phyloP scores from a whole-genome alignment of 2,329 filamentous ascomycete genomes.

The Septoria linicola region DNA sequence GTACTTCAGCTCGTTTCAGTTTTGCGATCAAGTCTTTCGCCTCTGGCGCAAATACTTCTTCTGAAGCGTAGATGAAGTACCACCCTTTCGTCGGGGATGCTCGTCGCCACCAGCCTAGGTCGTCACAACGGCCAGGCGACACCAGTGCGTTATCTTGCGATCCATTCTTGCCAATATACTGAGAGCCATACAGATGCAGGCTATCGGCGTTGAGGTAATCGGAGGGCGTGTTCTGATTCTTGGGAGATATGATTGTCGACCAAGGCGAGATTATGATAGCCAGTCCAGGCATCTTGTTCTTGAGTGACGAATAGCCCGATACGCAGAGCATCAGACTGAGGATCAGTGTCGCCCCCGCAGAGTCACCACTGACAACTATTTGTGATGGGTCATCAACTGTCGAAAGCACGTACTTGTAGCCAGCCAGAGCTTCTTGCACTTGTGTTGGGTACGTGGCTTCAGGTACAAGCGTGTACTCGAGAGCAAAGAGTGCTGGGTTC shows the following conservation, averaged over 20 bases:
- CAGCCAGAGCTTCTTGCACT: constrained; percentile 66
- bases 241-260: constrained; percentile 68
- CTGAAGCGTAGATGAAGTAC: constrained; percentile 68
- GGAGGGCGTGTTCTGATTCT: constrained; percentile 66
- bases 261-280: constrained; percentile 78
- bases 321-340: constrained; percentile 71
- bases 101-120: constrained; percentile 63
- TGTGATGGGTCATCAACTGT: constrained; percentile 58
- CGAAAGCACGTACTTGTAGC: constrained; percentile 68
- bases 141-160: constrained; percentile 55
- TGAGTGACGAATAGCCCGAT: constrained; percentile 49
- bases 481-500: constrained; percentile 75
- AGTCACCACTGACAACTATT: constrained; percentile 74
- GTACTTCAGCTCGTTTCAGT: constrained; percentile 54
- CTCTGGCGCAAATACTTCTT: constrained; percentile 75
- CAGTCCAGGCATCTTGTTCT: constrained; percentile 55
- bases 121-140: constrained; percentile 71
- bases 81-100: constrained; percentile 67
- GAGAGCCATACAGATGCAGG: constrained; percentile 67
- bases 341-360: constrained; percentile 72
- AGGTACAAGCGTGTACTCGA: constrained; percentile 79
- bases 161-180: constrained; percentile 61
- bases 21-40: constrained; percentile 60
- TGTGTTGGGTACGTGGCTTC: constrained; percentile 72
- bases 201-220: constrained; percentile 71